Conservation (phyloP, 306 rosid species). For the Malus sylvestris region DNA sequence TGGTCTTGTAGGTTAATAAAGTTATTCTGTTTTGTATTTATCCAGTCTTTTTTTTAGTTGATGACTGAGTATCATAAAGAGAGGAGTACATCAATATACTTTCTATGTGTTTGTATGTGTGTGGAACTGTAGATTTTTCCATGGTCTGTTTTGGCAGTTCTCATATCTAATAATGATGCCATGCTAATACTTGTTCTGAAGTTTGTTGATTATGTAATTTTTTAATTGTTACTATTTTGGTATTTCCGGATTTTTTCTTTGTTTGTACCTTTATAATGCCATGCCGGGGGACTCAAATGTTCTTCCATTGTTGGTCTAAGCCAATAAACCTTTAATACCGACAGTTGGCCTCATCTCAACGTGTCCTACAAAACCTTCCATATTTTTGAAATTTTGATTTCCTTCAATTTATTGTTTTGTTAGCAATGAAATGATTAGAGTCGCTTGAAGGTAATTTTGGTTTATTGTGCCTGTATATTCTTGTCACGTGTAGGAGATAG, state of each 20-base stretch:
- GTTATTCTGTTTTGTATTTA: neutral
- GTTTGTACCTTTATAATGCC: neutral
- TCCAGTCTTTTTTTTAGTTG: neutral
- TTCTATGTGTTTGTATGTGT: neutral
- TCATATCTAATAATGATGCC: neutral
- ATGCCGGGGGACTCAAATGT: neutral
- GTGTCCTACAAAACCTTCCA: neutral
- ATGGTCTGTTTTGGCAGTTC: neutral
- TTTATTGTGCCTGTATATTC: neutral
- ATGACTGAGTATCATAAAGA: neutral
- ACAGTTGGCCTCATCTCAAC: neutral
- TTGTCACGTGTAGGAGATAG: conserved; percentile 58
- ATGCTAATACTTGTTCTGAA: neutral
- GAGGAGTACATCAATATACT: neutral
- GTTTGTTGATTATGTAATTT: neutral
- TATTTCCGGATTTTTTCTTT: neutral
- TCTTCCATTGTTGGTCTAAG: neutral
- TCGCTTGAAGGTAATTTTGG: conserved; percentile 13
- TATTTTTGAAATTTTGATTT: neutral
- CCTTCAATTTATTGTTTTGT: neutral
- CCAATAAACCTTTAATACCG: neutral
- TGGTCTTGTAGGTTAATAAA: neutral
- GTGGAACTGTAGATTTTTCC: neutral
- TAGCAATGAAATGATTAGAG: conserved; percentile 5
- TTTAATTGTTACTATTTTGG: neutral